Evolutionary conservation across 2,329 filamentous ascomycete genomes (phyloP), one percentile per base, ranked within the genome.

Genomic region (Talaromyces atroroseus): DNA sequence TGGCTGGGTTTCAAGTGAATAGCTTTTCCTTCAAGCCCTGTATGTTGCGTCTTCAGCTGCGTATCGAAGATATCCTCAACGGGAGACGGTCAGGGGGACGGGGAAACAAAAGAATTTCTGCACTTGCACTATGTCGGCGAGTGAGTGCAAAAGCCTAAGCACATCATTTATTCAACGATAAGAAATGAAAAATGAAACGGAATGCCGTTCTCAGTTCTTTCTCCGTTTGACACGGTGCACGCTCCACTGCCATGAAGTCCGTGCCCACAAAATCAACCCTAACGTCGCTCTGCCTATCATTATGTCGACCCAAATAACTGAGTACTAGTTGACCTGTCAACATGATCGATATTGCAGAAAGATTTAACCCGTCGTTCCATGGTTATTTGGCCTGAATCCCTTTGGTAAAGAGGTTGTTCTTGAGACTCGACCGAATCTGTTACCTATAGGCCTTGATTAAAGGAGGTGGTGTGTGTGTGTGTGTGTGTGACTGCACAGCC

Each of bases 211-310:
- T 26, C 24, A 26, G 18, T 11, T 12, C 32, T 45, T 32, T 23
- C 24, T 12, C 8, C 23, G 23, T 45, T 36, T 14, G 29, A 29
- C 24, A 11, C 50, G 7, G 40, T 52, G 49, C 38, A 34, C 24
- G 16, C 48, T 49, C 49, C 36, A 52, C 23, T 44, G 16, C n/a
- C 16, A 45, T 20, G 40, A 26, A 42, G 34, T 38, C 42, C 29
- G 42, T 46, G 51, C 51, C 29, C 51, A 53, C 51, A 36, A 11
- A 50, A 10, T 18, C 36, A 34, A 38, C 51, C 51, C 42, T 46
- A 46, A 46, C 40, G 18, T 42, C 40, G 40, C 18, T 21, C 40
- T 42, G 40, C 18, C 40, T 11, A 23, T 46, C 40, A n/a, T 24
- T 40, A 18, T 36, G 14, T 26, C 51, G 40, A 46, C 46, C 34